These are phyloP conservation scores for Wallacemonas sp. DNA, from an alignment of 208 protist genomes.

Conservation along the genomic window DNA sequence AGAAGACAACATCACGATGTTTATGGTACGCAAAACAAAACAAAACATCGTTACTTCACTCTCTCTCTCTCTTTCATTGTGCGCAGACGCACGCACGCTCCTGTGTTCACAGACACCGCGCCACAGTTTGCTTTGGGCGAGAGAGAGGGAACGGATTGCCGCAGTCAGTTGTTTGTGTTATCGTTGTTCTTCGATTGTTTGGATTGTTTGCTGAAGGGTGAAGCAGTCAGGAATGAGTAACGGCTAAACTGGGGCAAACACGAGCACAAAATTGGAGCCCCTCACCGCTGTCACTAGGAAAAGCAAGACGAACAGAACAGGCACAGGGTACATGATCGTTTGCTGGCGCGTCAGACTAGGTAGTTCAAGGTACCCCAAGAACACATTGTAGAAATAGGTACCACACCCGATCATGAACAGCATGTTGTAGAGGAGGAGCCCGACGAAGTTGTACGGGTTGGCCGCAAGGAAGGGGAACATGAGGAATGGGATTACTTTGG, in stretches of 20 bases:
- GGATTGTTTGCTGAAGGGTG: too few species aligned
- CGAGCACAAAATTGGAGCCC: conserved; percentile 26
- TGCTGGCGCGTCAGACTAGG: conserved; percentile 86
- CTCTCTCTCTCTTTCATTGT: too few species aligned
- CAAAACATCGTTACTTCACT: too few species aligned
- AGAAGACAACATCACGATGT: too few species aligned
- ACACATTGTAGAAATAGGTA: conserved; percentile 91
- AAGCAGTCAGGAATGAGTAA: too few species aligned
- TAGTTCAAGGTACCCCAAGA: conserved; percentile 93
- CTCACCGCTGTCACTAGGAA: conserved; percentile 47
- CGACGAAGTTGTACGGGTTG: conserved; percentile 22
- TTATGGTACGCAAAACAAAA: too few species aligned
- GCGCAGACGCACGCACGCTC: too few species aligned
- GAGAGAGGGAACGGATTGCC: not conserved
- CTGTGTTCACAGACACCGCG: too few species aligned
- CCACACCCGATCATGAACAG: conserved; percentile 60
- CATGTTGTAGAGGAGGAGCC: conserved; percentile 57
- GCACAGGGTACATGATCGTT: conserved; percentile 88
- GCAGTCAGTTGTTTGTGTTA: not conserved
- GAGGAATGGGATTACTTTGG: conserved; percentile 88
- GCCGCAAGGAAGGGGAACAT: conserved; percentile 60
- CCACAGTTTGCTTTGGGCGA: too few species aligned
- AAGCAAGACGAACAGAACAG: conserved; percentile 50
- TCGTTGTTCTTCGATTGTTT: not conserved
- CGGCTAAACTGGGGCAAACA: not conserved